Evolutionary conservation across 768 basidiomycete genomes (phyloP).

Genomic region (Bullera alba): DNA sequence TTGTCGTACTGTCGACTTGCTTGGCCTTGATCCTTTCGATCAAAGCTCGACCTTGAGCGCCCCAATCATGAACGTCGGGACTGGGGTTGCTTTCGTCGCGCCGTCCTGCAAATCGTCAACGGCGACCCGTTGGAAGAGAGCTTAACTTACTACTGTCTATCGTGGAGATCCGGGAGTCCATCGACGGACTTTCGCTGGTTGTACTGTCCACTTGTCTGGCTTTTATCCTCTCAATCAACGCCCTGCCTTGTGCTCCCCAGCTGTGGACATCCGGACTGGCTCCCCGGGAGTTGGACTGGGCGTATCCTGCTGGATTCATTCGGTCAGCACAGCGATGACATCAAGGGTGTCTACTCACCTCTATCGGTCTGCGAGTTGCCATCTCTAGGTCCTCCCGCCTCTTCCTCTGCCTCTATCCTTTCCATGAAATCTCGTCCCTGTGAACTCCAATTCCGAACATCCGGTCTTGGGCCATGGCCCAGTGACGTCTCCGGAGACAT

Average conservation of each 20-base stretch:
- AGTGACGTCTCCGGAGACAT: constrained; percentile 29
- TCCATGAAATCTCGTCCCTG: constrained; percentile 39
- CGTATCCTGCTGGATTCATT: too few species aligned
- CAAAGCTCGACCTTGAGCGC: constrained; percentile 37
- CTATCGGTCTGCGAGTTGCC: too few species aligned
- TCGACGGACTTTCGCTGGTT: constrained; percentile 10
- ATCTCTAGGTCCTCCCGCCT: constrained; percentile 33
- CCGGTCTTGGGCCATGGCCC: constrained; percentile 3
- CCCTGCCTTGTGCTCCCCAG: constrained; percentile 41
- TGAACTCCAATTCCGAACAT: constrained; percentile 36
- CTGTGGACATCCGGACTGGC: constrained; percentile 17
- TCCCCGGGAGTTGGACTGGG: constrained; percentile 26
- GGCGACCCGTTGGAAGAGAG: too few species aligned
- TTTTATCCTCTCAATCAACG: constrained; percentile 39
- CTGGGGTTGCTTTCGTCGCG: too few species aligned
- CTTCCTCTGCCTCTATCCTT: constrained; percentile 30
- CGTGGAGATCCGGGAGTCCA: neutral
- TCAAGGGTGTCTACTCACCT: too few species aligned
- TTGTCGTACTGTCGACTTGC: constrained; percentile 31
- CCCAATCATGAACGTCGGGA: constrained; percentile 35
- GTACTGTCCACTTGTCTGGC: constrained; percentile 25
- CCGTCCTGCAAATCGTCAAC: too few species aligned
- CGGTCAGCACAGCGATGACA: too few species aligned
- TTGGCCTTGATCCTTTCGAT: constrained; percentile 34
- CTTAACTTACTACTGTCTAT: too few species aligned